Evolutionary conservation across 495 filamentous ascomycete genomes (phyloP).

Genomic region (Cryomyces minteri): DNA sequence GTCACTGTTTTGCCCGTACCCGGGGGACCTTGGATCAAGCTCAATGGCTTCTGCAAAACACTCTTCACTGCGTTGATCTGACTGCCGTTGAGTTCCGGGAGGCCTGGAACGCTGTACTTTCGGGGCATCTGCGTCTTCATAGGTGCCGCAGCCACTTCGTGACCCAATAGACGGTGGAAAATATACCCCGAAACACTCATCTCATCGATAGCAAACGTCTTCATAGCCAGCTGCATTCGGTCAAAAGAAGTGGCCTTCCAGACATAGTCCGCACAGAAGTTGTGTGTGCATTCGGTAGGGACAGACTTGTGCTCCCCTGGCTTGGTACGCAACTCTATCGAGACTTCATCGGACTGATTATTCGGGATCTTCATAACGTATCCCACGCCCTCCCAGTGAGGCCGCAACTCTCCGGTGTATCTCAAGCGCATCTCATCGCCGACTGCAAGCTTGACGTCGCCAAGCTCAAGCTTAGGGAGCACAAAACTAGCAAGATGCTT

Average conservation of each 20-base stretch:
- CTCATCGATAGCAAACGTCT: conserved; percentile 95
- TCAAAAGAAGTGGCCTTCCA: conserved; percentile 99
- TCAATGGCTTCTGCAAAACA: conserved; percentile 80
- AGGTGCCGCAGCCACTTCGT: conserved; percentile 86
- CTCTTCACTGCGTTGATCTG: conserved; percentile 96
- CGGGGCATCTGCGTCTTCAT: conserved; percentile 95
- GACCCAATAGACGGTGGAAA: conserved; percentile 90
- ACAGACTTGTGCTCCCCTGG: conserved; percentile 75
- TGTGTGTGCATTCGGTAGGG: conserved; percentile 92
- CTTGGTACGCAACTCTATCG: conserved; percentile 79
- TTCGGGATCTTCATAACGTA: conserved; percentile 99
- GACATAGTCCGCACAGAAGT: conserved; percentile 96
- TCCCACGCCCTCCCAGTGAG: conserved; percentile 94
- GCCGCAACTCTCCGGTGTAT: conserved; percentile 85
- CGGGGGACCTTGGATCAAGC: conserved; percentile 90
- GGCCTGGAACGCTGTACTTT: conserved; percentile 88
- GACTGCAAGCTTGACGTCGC: conserved; percentile 94
- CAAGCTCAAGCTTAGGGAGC: conserved; percentile 89
- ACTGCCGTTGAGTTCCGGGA: conserved; percentile 88
- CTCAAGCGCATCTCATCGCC: conserved; percentile 97
- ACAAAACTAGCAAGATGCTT: conserved; percentile 95
- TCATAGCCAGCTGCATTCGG: conserved; percentile 98
- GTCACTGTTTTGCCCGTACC: conserved; percentile 98
- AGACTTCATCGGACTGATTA: conserved; percentile 97
- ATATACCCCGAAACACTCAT: conserved; percentile 98